Percentiles rank a stretch among this genome's conserved stretches.
phyloP scores from a whole-genome alignment of 2,329 filamentous ascomycete species.

The Fusarium torreyae region DNA sequence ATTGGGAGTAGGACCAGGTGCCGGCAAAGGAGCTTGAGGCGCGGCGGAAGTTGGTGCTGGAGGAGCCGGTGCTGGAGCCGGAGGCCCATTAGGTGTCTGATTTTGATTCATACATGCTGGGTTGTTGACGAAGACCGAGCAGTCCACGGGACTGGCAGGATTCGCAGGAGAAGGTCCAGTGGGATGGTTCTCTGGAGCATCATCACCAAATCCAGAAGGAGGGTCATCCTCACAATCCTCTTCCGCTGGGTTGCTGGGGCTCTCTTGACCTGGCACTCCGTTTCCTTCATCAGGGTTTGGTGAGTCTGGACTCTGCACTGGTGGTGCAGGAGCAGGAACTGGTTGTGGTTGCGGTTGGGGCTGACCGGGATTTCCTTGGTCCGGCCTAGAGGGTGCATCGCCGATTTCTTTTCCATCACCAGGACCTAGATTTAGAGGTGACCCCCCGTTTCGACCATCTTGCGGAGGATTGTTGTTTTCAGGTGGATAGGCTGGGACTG shows the following conservation, averaged over 20 bases:
- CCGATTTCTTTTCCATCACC: not conserved
- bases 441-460: not conserved
- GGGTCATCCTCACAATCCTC: constrained; percentile 21
- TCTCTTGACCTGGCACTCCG: not conserved
- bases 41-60: constrained; percentile 5
- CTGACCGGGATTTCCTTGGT: constrained; percentile 6
- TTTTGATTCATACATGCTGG: constrained; percentile 12
- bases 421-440: not conserved
- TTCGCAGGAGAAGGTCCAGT: not conserved
- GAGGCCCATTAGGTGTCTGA: constrained; percentile 3
- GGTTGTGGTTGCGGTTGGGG: constrained; percentile 16
- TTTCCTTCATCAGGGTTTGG: not conserved
- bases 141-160: constrained; percentile 6
- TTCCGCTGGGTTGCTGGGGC: not conserved
- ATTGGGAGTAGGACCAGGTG: constrained; percentile 1
- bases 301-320: constrained; percentile 6
- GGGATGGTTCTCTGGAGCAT: not conserved
- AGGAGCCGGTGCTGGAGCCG: not conserved
- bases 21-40: constrained; percentile 8
- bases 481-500: constrained; percentile 3
- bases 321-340: constrained; percentile 11
- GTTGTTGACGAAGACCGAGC: constrained; percentile 1
- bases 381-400: not conserved
- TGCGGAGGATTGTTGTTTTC: not conserved
- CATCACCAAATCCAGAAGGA: not conserved